A percentile compares a stretch with the other conserved stretches of the same genome.
phyloP scores from a whole-genome alignment of 768 basidiomycete genomes.

The Chlorophyllum brunneum region DNA sequence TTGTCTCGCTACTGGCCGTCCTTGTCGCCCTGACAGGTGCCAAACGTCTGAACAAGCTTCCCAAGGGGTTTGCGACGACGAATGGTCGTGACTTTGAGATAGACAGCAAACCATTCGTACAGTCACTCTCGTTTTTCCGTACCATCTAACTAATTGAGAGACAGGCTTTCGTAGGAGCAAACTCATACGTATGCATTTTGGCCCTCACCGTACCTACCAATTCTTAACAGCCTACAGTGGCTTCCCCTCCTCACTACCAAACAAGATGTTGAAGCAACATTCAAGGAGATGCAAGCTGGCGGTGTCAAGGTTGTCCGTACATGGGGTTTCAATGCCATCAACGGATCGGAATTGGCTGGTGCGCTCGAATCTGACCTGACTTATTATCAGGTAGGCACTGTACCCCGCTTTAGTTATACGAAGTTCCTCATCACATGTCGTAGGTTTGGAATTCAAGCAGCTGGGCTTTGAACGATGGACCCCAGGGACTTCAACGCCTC shows the following conservation, averaged over 20 bases:
- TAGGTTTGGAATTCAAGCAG: conserved; percentile 48
- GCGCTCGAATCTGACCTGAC: conserved; percentile 41
- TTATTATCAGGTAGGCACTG: conserved; percentile 50
- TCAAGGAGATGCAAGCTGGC: conserved; percentile 42
- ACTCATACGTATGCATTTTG: conserved; percentile 39
- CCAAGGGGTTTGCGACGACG: conserved; percentile 41
- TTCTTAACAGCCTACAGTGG: conserved; percentile 33
- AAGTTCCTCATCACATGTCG: no score
- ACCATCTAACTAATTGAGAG: not conserved
- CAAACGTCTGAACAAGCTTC: conserved; percentile 14
- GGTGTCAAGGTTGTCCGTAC: conserved; percentile 53
- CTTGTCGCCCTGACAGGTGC: not conserved
- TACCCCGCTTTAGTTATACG: no score
- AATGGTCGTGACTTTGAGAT: conserved; percentile 37
- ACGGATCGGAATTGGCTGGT: conserved; percentile 39
- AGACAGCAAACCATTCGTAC: conserved; percentile 48
- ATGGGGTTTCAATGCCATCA: conserved; percentile 48
- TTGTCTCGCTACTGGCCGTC: not conserved
- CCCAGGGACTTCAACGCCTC: conserved; percentile 50
- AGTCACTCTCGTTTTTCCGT: not conserved
- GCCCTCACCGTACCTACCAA: not conserved
- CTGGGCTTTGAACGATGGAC: conserved; percentile 47
- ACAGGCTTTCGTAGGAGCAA: conserved; percentile 49
- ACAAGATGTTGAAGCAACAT: conserved; percentile 45
- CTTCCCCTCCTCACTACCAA: conserved; percentile 46